Base-by-base conservation (phyloP, 2,329 filamentous ascomycete species). In the Colletotrichum simmondsii region DNA sequence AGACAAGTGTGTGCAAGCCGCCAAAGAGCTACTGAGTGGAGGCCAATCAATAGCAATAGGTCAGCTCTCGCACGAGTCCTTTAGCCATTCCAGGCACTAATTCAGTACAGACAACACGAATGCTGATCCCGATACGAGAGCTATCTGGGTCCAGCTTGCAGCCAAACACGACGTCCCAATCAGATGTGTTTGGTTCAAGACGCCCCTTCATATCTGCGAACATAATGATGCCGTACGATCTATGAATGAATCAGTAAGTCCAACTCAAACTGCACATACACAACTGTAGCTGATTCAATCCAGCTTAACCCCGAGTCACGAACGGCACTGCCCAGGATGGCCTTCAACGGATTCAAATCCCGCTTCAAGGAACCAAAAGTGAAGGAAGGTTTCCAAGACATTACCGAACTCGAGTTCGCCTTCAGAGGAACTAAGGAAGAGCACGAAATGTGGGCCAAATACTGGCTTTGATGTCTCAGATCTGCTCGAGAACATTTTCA, bases 161-260 rank as follows among this genome's bases (percentile, higher is more conserved):
- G 88, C 87, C 75, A 92, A 92, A 77, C 84, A 91, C 78, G 85
- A 89, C 4, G 87, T 97, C 2, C 92, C 94, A 2, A 93, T 98
- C 77, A 93, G 96, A 59, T 97, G 96, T 79, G 87, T 98, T 11
- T 93, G 93, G 82, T 97, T 99, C 84, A 93, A 92, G 64, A 93
- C 95, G 14, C 87, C 92, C 1, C 82, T 91, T 30, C 87, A 89
- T 56, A 80, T 98, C 10, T 92, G 90, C 76, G 91, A 95, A 80
- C 97, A 99, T 84, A 99, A 99, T 79, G 94, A 97, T 79, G 90
- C 90, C 1, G 94, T 97, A 61, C 90, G 97, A 73, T 91, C 95
- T 2, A 85, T 95, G 78, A 92, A 92, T 77, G 80, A 82, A 63
- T 54, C 75, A 26, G 82, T 85, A 76, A 24, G 79, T 78, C 10